These are phyloP conservation scores for Penicillium fuscoglaucum DNA, from an alignment of 2,329 filamentous ascomycete genomes.

Conservation along the genomic window DNA sequence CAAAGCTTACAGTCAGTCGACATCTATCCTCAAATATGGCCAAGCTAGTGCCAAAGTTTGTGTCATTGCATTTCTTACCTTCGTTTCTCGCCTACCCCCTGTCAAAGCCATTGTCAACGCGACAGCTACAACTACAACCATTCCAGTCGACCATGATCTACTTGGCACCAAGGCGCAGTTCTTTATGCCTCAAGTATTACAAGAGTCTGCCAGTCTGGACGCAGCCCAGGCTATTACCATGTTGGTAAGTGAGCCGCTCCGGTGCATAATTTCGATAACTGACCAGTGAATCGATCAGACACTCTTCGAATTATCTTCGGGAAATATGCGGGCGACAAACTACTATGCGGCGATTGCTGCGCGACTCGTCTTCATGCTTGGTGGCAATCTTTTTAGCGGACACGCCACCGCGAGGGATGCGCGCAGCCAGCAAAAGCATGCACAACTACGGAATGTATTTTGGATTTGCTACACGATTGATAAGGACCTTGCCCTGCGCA, in stretches of 20 bases:
- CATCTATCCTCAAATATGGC: conserved; percentile 22
- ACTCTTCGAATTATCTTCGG: conserved; percentile 48
- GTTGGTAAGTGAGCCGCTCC: conserved; percentile 43
- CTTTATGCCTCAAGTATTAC: conserved; percentile 46
- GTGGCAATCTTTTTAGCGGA: conserved; percentile 43
- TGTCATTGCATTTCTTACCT: conserved; percentile 51
- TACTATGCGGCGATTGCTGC: conserved; percentile 50
- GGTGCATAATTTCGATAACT: not conserved
- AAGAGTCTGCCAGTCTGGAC: conserved; percentile 46
- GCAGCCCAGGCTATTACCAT: conserved; percentile 51
- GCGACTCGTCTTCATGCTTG: conserved; percentile 52
- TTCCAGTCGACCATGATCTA: conserved; percentile 42
- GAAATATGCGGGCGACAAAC: conserved; percentile 49
- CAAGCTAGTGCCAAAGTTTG: conserved; percentile 47
- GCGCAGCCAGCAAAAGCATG: conserved; percentile 21
- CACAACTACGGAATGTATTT: conserved; percentile 48
- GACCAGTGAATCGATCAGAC: conserved; percentile 33
- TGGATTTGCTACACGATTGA: conserved; percentile 59
- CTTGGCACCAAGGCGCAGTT: conserved; percentile 46
- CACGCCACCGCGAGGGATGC: conserved; percentile 9
- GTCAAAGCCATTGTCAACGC: conserved; percentile 4
- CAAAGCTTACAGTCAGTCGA: conserved; percentile 44
- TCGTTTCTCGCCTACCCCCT: conserved; percentile 33
- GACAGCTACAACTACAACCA: not conserved
- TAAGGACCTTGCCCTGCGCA: conserved; percentile 57